Percentiles rank a stretch among this genome's conserved stretches.
Evolutionary conservation across 768 basidiomycete species (phyloP).

Genomic region (Lentinula boryana): DNA sequence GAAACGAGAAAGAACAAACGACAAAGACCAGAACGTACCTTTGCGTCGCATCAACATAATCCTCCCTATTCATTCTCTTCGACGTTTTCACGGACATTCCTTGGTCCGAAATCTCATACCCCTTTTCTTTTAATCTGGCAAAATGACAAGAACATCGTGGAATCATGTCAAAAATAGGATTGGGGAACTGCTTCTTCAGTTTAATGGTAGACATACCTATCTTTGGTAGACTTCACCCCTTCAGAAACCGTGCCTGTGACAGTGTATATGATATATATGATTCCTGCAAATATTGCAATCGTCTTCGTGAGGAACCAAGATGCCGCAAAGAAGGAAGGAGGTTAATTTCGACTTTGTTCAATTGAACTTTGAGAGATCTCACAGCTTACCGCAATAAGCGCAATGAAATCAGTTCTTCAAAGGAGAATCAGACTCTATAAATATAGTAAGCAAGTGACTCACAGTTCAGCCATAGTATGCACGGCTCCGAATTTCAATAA

Average conservation of each 20-base stretch:
- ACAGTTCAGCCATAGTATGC: not conserved
- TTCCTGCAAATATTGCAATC: conserved; percentile 36
- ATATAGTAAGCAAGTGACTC: not conserved
- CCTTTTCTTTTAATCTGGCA: conserved; percentile 48
- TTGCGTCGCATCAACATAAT: conserved; percentile 71
- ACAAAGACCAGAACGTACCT: conserved; percentile 32
- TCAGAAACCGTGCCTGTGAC: conserved; percentile 32
- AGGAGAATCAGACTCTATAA: not conserved
- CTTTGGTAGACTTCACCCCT: conserved; percentile 43
- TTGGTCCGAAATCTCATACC: conserved; percentile 48
- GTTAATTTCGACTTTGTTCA: too few relatives aligned
- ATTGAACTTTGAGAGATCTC: not conserved
- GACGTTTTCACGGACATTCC: conserved; percentile 65
- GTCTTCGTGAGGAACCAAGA: conserved; percentile 28
- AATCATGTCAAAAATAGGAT: too few relatives aligned
- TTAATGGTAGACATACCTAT: conserved; percentile 35
- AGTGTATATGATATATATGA: conserved; percentile 36
- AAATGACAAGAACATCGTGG: not conserved
- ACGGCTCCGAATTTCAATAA: not conserved
- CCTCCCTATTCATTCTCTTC: conserved; percentile 51
- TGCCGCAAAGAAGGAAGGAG: too few relatives aligned
- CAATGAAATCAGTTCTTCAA: conserved; percentile 35
- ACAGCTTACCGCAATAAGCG: conserved; percentile 30
- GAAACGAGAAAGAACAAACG: not conserved
- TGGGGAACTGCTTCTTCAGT: not conserved